These are phyloP conservation scores for Cenococcum geophilum DNA, from an alignment of 495 filamentous ascomycete genomes.

Conservation along the genomic window DNA sequence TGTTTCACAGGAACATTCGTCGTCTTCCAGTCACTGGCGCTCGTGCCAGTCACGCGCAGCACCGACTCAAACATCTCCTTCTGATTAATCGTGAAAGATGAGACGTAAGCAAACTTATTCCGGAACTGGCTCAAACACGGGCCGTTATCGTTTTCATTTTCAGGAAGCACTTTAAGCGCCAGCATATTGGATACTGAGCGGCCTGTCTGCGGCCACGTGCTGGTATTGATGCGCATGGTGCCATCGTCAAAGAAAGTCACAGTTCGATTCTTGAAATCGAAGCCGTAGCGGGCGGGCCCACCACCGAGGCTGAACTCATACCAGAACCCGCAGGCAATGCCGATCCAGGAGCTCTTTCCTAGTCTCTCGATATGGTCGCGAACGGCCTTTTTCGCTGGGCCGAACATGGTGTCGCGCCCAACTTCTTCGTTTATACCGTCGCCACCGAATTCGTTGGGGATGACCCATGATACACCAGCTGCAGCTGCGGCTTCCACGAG, in stretches of 20 bases:
- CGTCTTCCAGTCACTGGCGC: slow-evolving; percentile 54
- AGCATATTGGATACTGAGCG: slow-evolving; percentile 41
- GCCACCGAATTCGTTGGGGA: slow-evolving; percentile 54
- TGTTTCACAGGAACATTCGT: slow-evolving; percentile 39
- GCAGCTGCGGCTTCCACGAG: slow-evolving; percentile 55
- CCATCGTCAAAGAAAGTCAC: slow-evolving; percentile 29
- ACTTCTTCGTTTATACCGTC: slow-evolving; percentile 40
- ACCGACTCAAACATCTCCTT: slow-evolving; percentile 45
- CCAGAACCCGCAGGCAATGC: slow-evolving; percentile 44
- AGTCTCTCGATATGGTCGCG: slow-evolving; percentile 40
- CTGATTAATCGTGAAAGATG: slow-evolving; percentile 44
- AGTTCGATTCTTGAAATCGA: slow-evolving; percentile 20
- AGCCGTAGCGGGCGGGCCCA: slow-evolving; percentile 18
- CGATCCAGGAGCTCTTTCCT: slow-evolving; percentile 48
- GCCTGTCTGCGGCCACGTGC: slow-evolving; percentile 42
- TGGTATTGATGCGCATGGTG: slow-evolving; percentile 31
- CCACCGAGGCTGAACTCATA: slow-evolving; percentile 38
- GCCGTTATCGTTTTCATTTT: slow-evolving; percentile 40
- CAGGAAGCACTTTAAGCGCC: slow-evolving; percentile 40
- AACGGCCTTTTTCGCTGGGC: slow-evolving; percentile 11
- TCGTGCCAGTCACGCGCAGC: slow-evolving; percentile 49
- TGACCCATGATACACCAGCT: slow-evolving; percentile 54
- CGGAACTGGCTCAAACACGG: slow-evolving; percentile 32
- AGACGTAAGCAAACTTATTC: slow-evolving; percentile 41
- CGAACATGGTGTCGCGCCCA: slow-evolving; percentile 36